These are phyloP conservation scores for Arachis stenosperma DNA, from an alignment of 306 rosid genomes.

Conservation along the genomic window DNA sequence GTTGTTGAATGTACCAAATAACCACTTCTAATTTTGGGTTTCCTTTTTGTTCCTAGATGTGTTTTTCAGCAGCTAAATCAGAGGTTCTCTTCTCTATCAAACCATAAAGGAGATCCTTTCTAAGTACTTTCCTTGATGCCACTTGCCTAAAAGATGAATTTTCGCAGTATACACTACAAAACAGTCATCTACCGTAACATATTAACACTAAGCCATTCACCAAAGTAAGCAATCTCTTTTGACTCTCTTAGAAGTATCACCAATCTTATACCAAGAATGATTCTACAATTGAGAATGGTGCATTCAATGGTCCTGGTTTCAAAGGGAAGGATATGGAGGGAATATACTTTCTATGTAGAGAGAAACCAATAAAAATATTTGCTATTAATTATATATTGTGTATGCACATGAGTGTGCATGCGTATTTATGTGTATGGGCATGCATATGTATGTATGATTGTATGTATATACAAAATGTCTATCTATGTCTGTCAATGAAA, in stretches of 20 bases:
- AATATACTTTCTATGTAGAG: background rate
- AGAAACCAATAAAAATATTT: background rate
- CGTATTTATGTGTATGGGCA: background rate
- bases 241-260: background rate
- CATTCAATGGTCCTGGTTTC: slow-evolving; percentile 21
- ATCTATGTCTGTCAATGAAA: too few species aligned
- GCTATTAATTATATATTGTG: background rate
- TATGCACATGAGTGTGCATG: background rate
- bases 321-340: background rate
- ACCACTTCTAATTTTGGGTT: background rate
- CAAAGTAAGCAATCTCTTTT: background rate
- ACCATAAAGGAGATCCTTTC: background rate
- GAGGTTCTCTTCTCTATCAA: slow-evolving; percentile 14
- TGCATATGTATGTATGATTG: background rate
- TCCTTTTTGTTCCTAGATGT: background rate
- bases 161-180: slow-evolving; percentile 12
- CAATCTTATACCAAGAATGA: background rate
- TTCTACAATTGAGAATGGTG: slow-evolving; percentile 20
- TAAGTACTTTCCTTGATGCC: background rate
- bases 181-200: background rate
- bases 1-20: background rate
- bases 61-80: background rate
- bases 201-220: background rate
- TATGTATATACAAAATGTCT: background rate
- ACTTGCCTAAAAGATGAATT: slow-evolving; percentile 18